Base-by-base conservation (phyloP, 2,329 filamentous ascomycete genomes). In the Talaromyces rugulosus region DNA sequence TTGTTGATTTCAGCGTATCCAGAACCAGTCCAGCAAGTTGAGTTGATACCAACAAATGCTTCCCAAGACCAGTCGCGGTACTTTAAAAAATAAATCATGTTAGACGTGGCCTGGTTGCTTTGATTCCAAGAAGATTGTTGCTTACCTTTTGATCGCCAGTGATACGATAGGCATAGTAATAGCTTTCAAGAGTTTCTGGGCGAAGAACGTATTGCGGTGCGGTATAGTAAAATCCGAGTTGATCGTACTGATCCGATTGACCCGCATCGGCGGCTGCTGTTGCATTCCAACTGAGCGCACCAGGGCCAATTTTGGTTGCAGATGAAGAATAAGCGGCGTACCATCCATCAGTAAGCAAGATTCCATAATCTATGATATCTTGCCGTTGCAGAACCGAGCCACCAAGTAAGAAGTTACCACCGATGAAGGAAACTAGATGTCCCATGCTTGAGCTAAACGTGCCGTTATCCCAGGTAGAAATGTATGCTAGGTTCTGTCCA, bases 11-110 rank as follows among this genome's bases (percentile, higher is more conserved):
- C 81, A 11, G 84, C 84, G 75, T 87, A 95, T 9, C 89, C 92
- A 27, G 83, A 87, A 5, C 84, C 85, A 0, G 83, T 84, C 28
- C 83, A 78, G 65, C 86, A 87, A 16, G 84, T 89, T 33, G 74
- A 73, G 69, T 87, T 88, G 71, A 96, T 89, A 28, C 82, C 82
- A 33, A 83, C 70, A 74, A 94, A 95, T 0, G 86, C 91, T 42
- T 89, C 85, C 90, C 91, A 96, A 4, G 89, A 88, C 88, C 90
- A 92, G 63, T 93, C 88, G 72, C 90, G 89, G 75, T 93, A 96
- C 77, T 76, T 56, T 11, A 2, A 31, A 36, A 54, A 5, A 16
- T 16, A 4, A 16, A 36, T 16, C 23, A 16, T 2, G 34, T 36
- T 36, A 36, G 34, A 36, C 34, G 14, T 14, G 34, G 34, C 12